phyloP scores from a whole-genome alignment of 805 yeast species.

The Candida namnaoensis region DNA sequence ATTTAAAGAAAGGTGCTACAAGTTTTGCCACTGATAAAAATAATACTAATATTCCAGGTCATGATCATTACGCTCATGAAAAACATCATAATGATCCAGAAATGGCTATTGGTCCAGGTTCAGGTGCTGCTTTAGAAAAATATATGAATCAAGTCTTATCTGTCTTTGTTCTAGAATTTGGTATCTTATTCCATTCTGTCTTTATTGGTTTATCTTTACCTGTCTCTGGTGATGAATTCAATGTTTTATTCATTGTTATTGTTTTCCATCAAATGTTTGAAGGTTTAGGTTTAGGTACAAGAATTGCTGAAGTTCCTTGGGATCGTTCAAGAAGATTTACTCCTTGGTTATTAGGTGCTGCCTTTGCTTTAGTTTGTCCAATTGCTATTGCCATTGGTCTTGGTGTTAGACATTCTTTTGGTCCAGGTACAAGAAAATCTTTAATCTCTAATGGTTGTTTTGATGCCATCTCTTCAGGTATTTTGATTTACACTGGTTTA shows the following conservation, averaged over 20 bases:
- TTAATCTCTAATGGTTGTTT: constrained; percentile 63
- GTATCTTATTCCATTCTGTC: constrained; percentile 76
- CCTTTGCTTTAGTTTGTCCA: constrained; percentile 56
- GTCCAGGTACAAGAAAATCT: constrained; percentile 49
- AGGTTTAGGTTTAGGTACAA: constrained; percentile 78
- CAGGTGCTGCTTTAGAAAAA: constrained; percentile 29
- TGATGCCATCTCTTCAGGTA: constrained; percentile 73
- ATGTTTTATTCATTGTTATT: constrained; percentile 57
- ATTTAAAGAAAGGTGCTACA: constrained; percentile 6
- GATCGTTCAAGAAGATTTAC: constrained; percentile 29
- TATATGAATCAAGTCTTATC: constrained; percentile 49
- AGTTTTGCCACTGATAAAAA: not conserved
- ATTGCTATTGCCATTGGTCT: constrained; percentile 72
- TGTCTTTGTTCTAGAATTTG: constrained; percentile 63
- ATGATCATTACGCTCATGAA: constrained; percentile 36
- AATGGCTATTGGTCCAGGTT: constrained; percentile 25
- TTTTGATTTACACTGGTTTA: constrained; percentile 66
- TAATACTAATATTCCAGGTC: constrained; percentile 12
- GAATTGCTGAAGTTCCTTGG: constrained; percentile 47
- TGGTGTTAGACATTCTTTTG: constrained; percentile 58
- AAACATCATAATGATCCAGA: constrained; percentile 35
- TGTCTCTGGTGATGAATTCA: constrained; percentile 70
- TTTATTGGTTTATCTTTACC: constrained; percentile 75
- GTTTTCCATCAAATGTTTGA: constrained; percentile 78
- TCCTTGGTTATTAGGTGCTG: constrained; percentile 50